A percentile compares a stretch with the other conserved stretches of the same genome.
phyloP scores from a whole-genome alignment of 441 rosid species.

The Populus trichocarpa region DNA sequence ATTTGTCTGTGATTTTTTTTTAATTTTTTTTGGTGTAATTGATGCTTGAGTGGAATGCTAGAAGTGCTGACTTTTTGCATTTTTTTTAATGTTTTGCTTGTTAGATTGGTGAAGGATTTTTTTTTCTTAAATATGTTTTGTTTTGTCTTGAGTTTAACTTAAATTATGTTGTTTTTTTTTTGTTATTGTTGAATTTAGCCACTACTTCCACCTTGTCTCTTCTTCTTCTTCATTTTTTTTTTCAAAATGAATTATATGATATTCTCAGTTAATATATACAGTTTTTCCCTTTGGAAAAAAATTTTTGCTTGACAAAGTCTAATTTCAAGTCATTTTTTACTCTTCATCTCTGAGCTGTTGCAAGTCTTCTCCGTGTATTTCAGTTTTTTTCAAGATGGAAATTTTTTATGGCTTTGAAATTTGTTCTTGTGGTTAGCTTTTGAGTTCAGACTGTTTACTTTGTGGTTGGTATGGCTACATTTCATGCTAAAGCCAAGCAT shows the following conservation, averaged over 20 bases:
- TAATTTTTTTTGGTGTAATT: background rate
- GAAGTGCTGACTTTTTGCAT: background rate
- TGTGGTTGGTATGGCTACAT: background rate
- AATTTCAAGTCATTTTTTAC: background rate
- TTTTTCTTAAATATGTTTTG: background rate
- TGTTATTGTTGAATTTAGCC: background rate
- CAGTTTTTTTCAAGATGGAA: background rate
- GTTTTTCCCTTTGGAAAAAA: background rate
- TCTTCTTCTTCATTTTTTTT: background rate
- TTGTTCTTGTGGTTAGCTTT: background rate
- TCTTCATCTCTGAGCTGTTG: background rate
- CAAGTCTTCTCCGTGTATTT: background rate
- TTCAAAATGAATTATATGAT: background rate
- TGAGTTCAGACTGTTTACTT: background rate
- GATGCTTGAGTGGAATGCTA: background rate
- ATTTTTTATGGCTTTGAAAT: background rate
- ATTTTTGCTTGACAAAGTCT: background rate
- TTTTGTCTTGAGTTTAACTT: background rate
- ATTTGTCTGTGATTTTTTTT: background rate
- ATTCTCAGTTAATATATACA: background rate
- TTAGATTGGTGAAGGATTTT: background rate
- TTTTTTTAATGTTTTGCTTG: background rate
- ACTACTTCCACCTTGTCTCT: background rate
- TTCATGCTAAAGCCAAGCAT: background rate
- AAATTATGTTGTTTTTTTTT: background rate